phyloP scores from a whole-genome alignment of 1,284 basidiomycete species.

The Chalciporus sp. region DNA sequence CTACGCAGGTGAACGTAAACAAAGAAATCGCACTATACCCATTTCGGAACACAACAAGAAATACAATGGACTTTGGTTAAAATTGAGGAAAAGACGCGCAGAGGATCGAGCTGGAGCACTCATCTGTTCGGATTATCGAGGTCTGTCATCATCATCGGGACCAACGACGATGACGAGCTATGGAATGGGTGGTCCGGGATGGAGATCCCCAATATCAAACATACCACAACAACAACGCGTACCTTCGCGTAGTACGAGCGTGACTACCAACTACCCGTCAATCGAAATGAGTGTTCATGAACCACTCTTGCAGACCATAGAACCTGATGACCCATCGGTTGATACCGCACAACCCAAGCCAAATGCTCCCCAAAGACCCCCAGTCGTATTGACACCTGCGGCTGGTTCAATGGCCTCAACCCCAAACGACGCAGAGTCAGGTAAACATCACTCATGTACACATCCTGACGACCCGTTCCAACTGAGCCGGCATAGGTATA shows the following conservation, averaged over 20 bases:
- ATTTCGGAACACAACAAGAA: background rate
- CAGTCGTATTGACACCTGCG: slow-evolving; percentile 60
- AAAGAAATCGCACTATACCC: background rate
- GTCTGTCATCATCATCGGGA: background rate
- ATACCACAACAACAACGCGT: background rate
- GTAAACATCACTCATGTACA: slow-evolving; percentile 38
- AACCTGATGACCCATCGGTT: slow-evolving; percentile 60
- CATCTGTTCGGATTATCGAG: background rate
- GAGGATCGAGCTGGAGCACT: background rate
- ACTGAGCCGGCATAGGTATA: slow-evolving; percentile 52
- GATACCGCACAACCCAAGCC: slow-evolving; percentile 9
- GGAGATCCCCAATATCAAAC: background rate
- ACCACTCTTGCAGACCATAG: slow-evolving; percentile 67
- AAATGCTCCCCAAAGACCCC: slow-evolving; percentile 30
- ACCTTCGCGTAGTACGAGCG: background rate
- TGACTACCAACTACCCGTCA: background rate
- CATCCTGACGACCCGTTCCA: background rate
- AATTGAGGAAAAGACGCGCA: background rate
- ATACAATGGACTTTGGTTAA: background rate
- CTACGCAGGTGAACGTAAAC: background rate
- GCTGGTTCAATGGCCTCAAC: slow-evolving; percentile 54
- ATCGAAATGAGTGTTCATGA: slow-evolving; percentile 52
- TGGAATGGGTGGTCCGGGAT: no score
- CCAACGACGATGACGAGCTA: background rate
- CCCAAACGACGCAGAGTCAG: slow-evolving; percentile 69